Base-by-base conservation (phyloP, 2,329 filamentous ascomycete genomes). In the Sclerotinia spermophila region DNA sequence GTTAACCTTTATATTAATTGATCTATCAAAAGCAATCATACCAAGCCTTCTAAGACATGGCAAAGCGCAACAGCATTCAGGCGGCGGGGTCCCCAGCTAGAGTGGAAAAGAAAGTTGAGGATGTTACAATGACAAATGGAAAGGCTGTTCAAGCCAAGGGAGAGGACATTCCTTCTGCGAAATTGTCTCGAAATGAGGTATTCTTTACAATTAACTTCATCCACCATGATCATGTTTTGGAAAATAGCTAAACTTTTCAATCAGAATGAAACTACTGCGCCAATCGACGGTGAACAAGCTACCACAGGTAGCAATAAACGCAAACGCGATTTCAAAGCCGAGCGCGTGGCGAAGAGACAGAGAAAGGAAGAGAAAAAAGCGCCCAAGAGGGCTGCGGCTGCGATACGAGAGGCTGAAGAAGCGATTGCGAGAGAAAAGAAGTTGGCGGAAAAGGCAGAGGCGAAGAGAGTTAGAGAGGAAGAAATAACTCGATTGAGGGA, bases 331-430 rank as follows among this genome's bases (percentile, higher is more conserved):
- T 66, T 42, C 38, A 65, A 69, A 48, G 59, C 59, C 15, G 68
- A 69, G 27, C 68, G 68, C 30, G 21, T n/a, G 64, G 68, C 59
- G 48, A 69, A 69, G 27, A 55, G 60, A 35, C 59, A 44, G 27
- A 53, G 38, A 33, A 55, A 48, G 53, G 64, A 65, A 68, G 53
- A 48, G n/a, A 30, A 21, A 5, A 38, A 45, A 8, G 30, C n/a
- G 61, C 58, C 42, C 10, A 55, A 70, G 51, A 65, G 21, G 33
- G 61, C 53, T 33, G 69, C 65, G 13, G 62, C 45, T 42, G 11
- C n/a, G 19, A 38, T 53, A 4, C 45, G 33, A 33, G 62, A 58
- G 27, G 55, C 40, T 17, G 62, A 68, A 30, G 42, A 60, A n/a
- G 66, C 66, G 35, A 35, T 45, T 48, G 38, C 44, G 7, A 61